Base-by-base conservation (phyloP, 768 basidiomycete species). In the Boletus rubropictus region DNA sequence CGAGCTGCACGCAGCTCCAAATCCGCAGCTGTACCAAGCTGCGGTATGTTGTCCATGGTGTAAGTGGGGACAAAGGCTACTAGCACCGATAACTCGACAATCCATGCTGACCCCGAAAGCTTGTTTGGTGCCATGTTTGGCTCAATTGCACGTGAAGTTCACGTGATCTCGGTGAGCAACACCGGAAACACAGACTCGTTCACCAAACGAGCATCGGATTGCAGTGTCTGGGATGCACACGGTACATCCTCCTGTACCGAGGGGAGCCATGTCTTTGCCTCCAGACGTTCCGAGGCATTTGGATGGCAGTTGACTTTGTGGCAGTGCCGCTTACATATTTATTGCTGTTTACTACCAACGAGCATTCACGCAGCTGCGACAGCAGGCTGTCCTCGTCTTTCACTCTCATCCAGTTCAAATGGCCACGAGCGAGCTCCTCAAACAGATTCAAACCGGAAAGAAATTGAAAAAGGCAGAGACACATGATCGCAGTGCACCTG, bases 361-460 rank as follows among this genome's bases (percentile, higher is more conserved):
- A 12, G n/a, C 31, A 14, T 32, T 14, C 5, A 5, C 18, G 18
- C 39, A 35, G 33, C 33, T 29, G 20, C n/a, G 17, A 22, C 8
- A 24, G 5, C 21, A 9, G n/a, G 11, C 5, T 12, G 11, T 32
- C 21, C 21, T 21, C 11, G 7, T 25, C 42, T 18, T 22, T 18
- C 36, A 27, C 34, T 18, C 12, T 25, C 42, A 29, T 17, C n/a
- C 24, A 32, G 21, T 20, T 8, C 5, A 31, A 17, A 89, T 89
- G 87, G 84, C 84, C 5, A 84, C 82, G 27, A 76, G 76, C 57
- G 89, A 86, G 53, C 76, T 92, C 34, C 68, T 93, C 50, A 78
- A 82, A 50, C 81, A 87, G 58, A 92, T 92, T 32, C 89, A 92
- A 67, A 77, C 83, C 0, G 91, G 92, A 24, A 91, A 78, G 68